These are phyloP conservation scores for Apiospora phragmitis DNA, from an alignment of 2,329 filamentous ascomycete species.

Conservation along the genomic window DNA sequence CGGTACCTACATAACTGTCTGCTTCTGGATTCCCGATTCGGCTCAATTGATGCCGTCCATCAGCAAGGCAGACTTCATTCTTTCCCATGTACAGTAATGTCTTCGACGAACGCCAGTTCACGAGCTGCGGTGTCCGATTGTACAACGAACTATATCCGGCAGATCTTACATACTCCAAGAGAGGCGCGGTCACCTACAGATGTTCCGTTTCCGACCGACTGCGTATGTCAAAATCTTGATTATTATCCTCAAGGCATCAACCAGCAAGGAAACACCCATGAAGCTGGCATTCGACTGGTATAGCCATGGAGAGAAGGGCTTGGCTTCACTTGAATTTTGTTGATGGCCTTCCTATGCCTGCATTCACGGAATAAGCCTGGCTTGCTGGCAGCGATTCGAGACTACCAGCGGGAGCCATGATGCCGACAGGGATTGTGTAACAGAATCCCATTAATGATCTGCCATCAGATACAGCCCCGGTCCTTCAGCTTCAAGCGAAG, in stretches of 20 bases:
- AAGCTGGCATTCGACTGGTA: not conserved
- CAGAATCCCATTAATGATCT: not conserved
- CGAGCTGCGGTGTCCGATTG: not conserved
- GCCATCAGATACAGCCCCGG: not conserved
- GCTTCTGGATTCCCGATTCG: not conserved
- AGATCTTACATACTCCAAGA: not conserved
- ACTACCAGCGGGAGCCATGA: not conserved
- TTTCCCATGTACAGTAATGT: not conserved
- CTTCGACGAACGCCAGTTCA: not conserved
- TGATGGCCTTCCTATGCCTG: not conserved
- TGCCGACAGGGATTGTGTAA: slow-evolving; percentile 3
- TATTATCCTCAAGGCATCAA: not conserved
- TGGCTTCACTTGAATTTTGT: not conserved
- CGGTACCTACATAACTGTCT: no score
- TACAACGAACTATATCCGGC: not conserved
- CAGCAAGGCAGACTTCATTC: not conserved
- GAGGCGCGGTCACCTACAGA: not conserved
- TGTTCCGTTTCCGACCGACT: not conserved
- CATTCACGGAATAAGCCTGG: not conserved
- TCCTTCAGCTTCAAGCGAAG: not conserved
- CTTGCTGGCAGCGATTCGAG: not conserved
- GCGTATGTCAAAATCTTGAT: not conserved
- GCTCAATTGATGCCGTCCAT: not conserved
- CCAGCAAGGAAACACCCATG: not conserved
- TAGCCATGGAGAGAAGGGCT: not conserved